phyloP scores from a whole-genome alignment of 352 stramenopile species.

The Peronospora destructor region DNA sequence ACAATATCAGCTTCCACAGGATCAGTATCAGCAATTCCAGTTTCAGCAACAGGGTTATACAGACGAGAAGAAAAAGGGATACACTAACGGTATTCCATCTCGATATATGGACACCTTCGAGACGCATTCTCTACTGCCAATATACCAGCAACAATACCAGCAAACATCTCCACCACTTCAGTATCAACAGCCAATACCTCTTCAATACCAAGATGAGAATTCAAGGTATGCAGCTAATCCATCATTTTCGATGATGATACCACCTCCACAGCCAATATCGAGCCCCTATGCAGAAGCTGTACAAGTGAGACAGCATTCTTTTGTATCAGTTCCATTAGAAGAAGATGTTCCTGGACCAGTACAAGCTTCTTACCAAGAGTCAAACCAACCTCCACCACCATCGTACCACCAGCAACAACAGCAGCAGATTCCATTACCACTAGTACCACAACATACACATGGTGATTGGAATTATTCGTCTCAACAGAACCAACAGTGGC shows the following conservation, averaged over 20 bases:
- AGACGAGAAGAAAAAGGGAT: slow-evolving; percentile 6
- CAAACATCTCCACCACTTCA: slow-evolving; percentile 3
- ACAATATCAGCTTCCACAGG: slow-evolving; percentile 9
- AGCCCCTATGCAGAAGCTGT: slow-evolving; percentile 30
- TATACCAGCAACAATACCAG: slow-evolving; percentile 9
- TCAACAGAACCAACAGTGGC: slow-evolving; percentile 16
- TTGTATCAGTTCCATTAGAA: slow-evolving; percentile 23
- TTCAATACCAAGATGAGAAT: slow-evolving; percentile 9
- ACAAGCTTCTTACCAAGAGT: slow-evolving; percentile 4
- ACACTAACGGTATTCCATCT: slow-evolving; percentile 11
- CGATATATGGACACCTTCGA: slow-evolving; percentile 8
- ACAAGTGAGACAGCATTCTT: slow-evolving; percentile 34
- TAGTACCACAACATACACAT: slow-evolving; percentile 7
- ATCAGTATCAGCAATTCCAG: slow-evolving; percentile 8
- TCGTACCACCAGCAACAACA: not conserved
- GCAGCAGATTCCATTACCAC: slow-evolving; percentile 14
- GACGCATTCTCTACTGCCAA: slow-evolving; percentile 15
- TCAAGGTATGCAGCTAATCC: slow-evolving; percentile 14
- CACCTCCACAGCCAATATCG: slow-evolving; percentile 7
- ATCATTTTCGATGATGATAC: slow-evolving; percentile 9
- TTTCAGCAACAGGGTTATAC: slow-evolving; percentile 17
- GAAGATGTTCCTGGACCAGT: slow-evolving; percentile 2
- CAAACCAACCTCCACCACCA: slow-evolving; percentile 11
- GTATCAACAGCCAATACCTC: slow-evolving; percentile 3
- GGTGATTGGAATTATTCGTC: slow-evolving; percentile 12